Base-by-base conservation (phyloP, 1,139 yeast genomes). In the Suhomyces wounanorum region DNA sequence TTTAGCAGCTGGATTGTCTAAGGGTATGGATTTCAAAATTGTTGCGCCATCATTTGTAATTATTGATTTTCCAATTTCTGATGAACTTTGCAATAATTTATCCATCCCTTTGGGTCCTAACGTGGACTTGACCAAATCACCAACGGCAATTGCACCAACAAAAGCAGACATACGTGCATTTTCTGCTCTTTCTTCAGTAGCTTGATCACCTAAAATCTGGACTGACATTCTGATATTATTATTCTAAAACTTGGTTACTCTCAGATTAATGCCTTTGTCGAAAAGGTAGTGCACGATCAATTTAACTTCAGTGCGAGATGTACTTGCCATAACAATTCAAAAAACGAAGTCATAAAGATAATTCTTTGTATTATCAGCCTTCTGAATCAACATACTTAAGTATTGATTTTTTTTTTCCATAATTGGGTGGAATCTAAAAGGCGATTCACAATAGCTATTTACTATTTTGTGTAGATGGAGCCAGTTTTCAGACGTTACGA, bases 61-160 rank as follows among this genome's bases (percentile, higher is more conserved):
- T 64, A 92, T 67, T 7, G 96, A 79, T 53, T 78, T 79, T 55
- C 75, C 77, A 47, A 88, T 85, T 49, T 94, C 84, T 5, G 94
- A 81, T 14, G 97, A 88, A 58, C 96, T 87, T 66, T 91, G 97
- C 55, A 94, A 77, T 58, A 94, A 77, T 68, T 94, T 94, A 71
- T 94, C 99, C 98, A 94, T 94, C 55, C 99, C 99, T 69, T 94
- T 94, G 57, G 99, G 99, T 10, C 99, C 99, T 59, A 94, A 77
- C 3, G 99, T 95, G 33, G 97, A 85, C 70, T 95, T 94, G 43
- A 94, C 98, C 56, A 94, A 79, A 69, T 94, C 99, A 46, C 98
- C 99, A 26, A 94, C 99, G 40, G 99, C 99, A 68, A 94, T 94
- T 57, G 99, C 99, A 47, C 99, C 99, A 18, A 94, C 96, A 72